Evolutionary conservation across 441 rosid species (phyloP), one percentile per base, ranked within the genome.

Genomic region (Erysimum pusillum): DNA sequence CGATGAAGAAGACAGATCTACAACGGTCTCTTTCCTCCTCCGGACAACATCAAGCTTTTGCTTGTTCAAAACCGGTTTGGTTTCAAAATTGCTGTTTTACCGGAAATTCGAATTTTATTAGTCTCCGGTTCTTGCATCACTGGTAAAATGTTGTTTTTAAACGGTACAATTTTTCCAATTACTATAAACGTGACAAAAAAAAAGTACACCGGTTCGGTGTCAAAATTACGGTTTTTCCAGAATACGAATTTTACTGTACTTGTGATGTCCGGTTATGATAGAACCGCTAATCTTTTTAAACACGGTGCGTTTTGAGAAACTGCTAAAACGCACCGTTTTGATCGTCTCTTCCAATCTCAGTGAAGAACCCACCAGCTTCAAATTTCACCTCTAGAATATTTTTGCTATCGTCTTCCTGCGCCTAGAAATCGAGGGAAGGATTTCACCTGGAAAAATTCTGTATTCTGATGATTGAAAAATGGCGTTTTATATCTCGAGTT

Each of bases 401-500:
- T 58, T 65, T 73, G 67, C 38, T 67, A 46, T 66, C 57, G 69
- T 67, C 74, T 63, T 69, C 48, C 42, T 52, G 61, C 73, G 18
- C 32, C 12, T 54, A 79, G 69, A 76, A 48, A 42, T 68, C 63
- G n/a, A 7, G 18, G 36, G 4, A 28, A 28, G 31, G 31, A 28
- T 28, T 28, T 28, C 31, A 25, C 31, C 31, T 28, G 75, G 7
- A 44, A 32, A 13, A 0, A 14, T 18, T 67, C 9, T 32, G 59
- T 15, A 11, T 34, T 31, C 57, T 63, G 45, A 67, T 78, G 80
- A 35, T 69, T 73, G 42, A 48, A 62, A 2, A 59, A 87, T 87
- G 90, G 73, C 85, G 65, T 81, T 76, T 48, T 70, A 80, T 71
- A 12, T 81, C 15, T 83, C 85, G 22, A 80, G 82, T 22, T 80